Evolutionary conservation across 148 eudicot genomes (phyloP).

Genomic region (Rhododendron simsii): DNA sequence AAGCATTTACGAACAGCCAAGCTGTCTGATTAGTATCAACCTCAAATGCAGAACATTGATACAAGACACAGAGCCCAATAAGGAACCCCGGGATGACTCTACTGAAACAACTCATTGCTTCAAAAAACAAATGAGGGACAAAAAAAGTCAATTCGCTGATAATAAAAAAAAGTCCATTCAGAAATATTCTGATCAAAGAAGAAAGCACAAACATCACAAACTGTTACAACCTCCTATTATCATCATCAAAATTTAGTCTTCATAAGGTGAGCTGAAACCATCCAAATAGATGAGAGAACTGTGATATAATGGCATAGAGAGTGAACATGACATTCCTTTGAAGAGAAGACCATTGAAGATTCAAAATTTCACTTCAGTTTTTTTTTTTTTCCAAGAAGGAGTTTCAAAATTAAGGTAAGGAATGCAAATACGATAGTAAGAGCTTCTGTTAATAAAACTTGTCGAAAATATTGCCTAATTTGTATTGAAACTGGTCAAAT

Average conservation of each 20-base stretch:
- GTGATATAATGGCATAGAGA: background rate
- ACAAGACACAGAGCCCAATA: conserved; percentile 27
- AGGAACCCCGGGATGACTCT: conserved; percentile 29
- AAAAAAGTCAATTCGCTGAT: background rate
- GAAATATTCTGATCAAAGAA: background rate
- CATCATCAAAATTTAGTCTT: background rate
- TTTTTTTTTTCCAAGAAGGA: background rate
- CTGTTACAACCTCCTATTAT: background rate
- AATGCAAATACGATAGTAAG: background rate
- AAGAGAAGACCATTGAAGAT: background rate
- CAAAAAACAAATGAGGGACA: background rate
- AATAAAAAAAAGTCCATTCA: background rate
- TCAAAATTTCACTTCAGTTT: background rate
- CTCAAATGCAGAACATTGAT: conserved; percentile 31
- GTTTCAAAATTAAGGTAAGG: background rate
- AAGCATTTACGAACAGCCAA: conserved; percentile 50
- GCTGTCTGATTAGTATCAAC: conserved; percentile 51
- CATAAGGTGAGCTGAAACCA: background rate
- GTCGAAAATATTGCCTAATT: background rate
- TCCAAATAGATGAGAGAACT: background rate
- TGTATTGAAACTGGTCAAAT: background rate
- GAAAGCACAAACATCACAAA: background rate
- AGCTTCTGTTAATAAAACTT: background rate
- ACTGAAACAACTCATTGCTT: conserved; percentile 42
- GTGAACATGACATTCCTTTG: background rate